Evolutionary conservation across 352 stramenopile species (phyloP), one percentile per base, ranked within the genome.

Genomic region (Phytophthora sp.): DNA sequence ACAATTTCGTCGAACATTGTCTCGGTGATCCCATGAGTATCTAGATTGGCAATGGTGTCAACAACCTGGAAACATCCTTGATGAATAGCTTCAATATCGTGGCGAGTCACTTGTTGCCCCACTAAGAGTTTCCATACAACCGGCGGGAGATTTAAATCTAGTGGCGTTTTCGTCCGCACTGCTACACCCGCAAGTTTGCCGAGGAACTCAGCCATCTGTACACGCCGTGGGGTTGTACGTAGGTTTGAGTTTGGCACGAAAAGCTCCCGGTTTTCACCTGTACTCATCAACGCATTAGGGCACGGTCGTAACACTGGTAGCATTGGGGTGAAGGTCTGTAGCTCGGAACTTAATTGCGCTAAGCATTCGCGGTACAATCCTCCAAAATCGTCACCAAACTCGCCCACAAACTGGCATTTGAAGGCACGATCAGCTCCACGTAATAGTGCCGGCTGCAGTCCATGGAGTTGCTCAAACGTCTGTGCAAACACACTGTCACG

Each of bases 71-170:
- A 96, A 35, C 84, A 94, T 4, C 87, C 82, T 38, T 91, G 68
- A 65, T 96, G 84, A 58, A 96, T 89, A 2, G 71, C 68, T 58
- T 96, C 86, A 46, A 96, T 84, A 71, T 98, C 95, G 30, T 88
- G 73, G 6, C 79, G 75, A 23, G 56, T 70, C 36, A 98, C 82
- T 8, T 70, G 68, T 52, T 98, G 79, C 9, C 80, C 76, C 15
- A 98, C 91, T 7, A 98, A 54, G n/a, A 91, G 57, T 60, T 98
- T 98, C 95, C 95, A 98, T 20, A 98, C 86, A 16, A 97, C 77
- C 0, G 88, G 74, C 23, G 95, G 88, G 23, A 98, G 71, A 54
- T 97, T 97, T 39, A 98, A 63, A 36, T 96, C 92, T 13, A 98
- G 76, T 47, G 91, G 95, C 26, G 95, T 96, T 77, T 98, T 97